These are phyloP conservation scores for Apophysomyces ossiformis DNA, from an alignment of 371 early-diverging fungal genomes.

Conservation along the genomic window DNA sequence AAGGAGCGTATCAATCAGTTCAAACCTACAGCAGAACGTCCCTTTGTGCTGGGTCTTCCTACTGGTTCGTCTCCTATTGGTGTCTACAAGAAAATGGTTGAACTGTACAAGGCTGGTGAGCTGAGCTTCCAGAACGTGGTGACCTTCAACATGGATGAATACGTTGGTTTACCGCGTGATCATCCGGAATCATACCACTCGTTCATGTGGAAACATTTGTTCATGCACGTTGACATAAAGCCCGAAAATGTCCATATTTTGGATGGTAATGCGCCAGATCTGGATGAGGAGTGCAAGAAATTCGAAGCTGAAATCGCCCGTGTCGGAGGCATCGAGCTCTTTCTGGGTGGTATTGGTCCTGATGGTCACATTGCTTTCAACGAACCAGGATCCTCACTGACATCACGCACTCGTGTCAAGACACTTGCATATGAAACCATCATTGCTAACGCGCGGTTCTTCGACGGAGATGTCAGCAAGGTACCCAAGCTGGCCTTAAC, in stretches of 20 bases:
- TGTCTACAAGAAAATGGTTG: conserved; percentile 56
- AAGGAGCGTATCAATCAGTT: conserved; percentile 77
- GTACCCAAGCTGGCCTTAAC: conserved; percentile 88
- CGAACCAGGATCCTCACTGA: conserved; percentile 87
- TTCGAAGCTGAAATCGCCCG: conserved; percentile 78
- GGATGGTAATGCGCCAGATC: conserved; percentile 79
- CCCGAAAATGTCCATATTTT: conserved; percentile 84
- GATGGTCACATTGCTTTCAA: conserved; percentile 92
- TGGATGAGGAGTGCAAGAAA: conserved; percentile 77
- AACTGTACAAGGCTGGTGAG: conserved; percentile 55
- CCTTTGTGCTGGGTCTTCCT: conserved; percentile 74
- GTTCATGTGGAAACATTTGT: conserved; percentile 87
- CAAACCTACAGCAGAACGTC: conserved; percentile 64
- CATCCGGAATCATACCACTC: conserved; percentile 87
- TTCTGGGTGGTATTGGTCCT: conserved; percentile 81
- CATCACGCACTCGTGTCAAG: conserved; percentile 84
- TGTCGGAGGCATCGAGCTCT: conserved; percentile 80
- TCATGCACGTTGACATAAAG: conserved; percentile 80
- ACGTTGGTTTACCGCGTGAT: conserved; percentile 66
- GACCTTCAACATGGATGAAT: conserved; percentile 64
- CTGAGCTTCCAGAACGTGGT: conserved; percentile 65
- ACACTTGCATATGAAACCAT: conserved; percentile 91
- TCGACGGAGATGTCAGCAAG: conserved; percentile 82
- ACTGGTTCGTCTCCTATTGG: conserved; percentile 57
- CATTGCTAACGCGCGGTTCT: conserved; percentile 86